Evolutionary conservation across 768 basidiomycete genomes (phyloP), one percentile per base, ranked within the genome.

Genomic region (Cytidiella melzeri): DNA sequence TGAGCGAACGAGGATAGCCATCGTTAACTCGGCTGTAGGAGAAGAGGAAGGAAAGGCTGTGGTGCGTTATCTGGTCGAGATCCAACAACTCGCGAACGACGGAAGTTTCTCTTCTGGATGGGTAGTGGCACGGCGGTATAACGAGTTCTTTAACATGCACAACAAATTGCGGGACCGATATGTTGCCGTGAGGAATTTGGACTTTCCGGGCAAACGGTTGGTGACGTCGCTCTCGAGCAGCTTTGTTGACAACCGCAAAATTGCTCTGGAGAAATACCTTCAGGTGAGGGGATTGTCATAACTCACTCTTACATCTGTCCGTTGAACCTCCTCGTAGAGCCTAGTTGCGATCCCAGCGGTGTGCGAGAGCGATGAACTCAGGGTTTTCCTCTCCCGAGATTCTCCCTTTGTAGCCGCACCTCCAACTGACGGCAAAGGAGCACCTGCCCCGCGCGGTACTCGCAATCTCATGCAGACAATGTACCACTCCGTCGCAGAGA

Each of bases 141-240:
- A 93, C 64, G 94, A 98, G 61, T 99, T 99, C 64, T 76, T 87
- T 54, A 84, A 77, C 47, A 84, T 97, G 76, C 89, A 96, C 61
- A 86, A 82, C 60, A 84, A 84, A 51, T 69, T 99, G 44, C 79
- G 83, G 51, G 96, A 96, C 42, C 79, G 81, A 40, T 84, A 85
- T 58, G 65, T 69, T 7, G 55, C 79, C 6, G 84, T 88, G 20
- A 77, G 79, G 54, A 73, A 74, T 52, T 73, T 93, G 41, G 93
- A 97, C 55, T 87, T 99, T 57, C 96, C 96, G 3, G 87, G 90
- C 0, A 98, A 97, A 67, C 80, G 87, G n/a, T 72, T 98, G 10
- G 92, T 97, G 10, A 77, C 90, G 3, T 77, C 84, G n/a, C 71
- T 96, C 45, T 89, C 92, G 18, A 81, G 81, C n/a, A 85, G 75